Evolutionary conservation across 2,329 filamentous ascomycete genomes (phyloP), one percentile per base, ranked within the genome.

Genomic region (Neurospora sp.): DNA sequence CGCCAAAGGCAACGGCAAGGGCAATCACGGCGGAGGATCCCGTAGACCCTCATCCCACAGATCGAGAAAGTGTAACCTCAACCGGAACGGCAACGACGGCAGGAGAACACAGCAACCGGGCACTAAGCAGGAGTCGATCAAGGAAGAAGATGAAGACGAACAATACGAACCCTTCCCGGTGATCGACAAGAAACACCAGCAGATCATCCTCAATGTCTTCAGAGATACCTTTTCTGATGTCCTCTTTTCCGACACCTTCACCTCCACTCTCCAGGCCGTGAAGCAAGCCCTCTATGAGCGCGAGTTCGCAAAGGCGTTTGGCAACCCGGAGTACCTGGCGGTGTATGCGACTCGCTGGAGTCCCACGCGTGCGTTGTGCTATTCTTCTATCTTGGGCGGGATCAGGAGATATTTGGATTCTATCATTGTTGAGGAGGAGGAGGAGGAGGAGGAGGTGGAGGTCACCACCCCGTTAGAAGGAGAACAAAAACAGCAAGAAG

Each of bases 271-370:
- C 23, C 95, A 97, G 77, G 87, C 90, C 68, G 87, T 98, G 72
- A 99, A 98, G 80, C 85, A 89, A 8, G 92, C 95, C 73, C 84
- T 99, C 9, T 98, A 91, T 78, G 89, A 91, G 71, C 88, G 96
- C 39, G 92, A 98, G 78, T 98, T 98, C 80, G 84, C 85, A 13
- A 82, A 84, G 17, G 95, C 95, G 0, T 99, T 98, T 81, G 89
- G 89, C 0, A 84, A 84, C 66, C 84, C 88, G 69, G 88, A 91
- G 66, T 87, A 90, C 75, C 85, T 97, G 19, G 88, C 91, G 72
- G 92, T 91, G 10, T 99, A 99, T 82, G 93, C 93, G 9, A 87
- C 93, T 69, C 84, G 96, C 75, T 99, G 95, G 94, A 97, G 93
- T 79, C 92, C 95, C 1, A 91, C 91, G 68, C 85, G 96, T 68